These are phyloP conservation scores for Lactarius indigo DNA, from an alignment of 768 basidiomycete genomes.

Conservation along the genomic window DNA sequence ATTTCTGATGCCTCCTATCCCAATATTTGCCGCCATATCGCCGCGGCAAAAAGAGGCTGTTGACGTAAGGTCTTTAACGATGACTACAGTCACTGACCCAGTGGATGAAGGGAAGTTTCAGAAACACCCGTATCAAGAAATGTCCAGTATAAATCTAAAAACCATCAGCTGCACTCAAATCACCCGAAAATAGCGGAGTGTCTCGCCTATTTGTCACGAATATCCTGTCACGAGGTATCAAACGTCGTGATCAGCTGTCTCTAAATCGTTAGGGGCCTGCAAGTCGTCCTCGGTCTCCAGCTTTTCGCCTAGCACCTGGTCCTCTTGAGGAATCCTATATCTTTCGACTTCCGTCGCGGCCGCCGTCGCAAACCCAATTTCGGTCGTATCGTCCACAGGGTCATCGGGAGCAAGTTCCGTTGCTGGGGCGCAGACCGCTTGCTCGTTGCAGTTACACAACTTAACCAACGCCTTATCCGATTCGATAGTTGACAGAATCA, in stretches of 20 bases:
- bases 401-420: constrained; percentile 4
- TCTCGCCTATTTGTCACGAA: background rate
- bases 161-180: background rate
- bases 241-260: background rate
- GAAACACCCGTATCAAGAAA: background rate
- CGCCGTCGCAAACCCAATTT: constrained; percentile 47
- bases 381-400: constrained; percentile 42
- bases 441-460: constrained; percentile 41
- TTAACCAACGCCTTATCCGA: constrained; percentile 44
- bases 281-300: constrained; percentile 1
- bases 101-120: background rate
- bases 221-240: background rate
- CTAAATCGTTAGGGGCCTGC: constrained; percentile 1
- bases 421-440: constrained; percentile 21
- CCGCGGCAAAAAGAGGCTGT: background rate
- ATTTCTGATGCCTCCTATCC: background rate
- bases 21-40: background rate
- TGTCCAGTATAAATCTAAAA: background rate
- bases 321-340: constrained; percentile 13
- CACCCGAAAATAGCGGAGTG: background rate
- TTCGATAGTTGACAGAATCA: constrained; percentile 45
- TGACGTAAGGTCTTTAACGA: background rate
- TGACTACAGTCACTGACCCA: background rate
- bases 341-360: constrained; percentile 33
- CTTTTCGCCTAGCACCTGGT: constrained; percentile 25